Percentiles rank a stretch among this genome's conserved stretches.
phyloP scores from a whole-genome alignment of 805 yeast genomes.

The Scheffersomyces stipitis region DNA sequence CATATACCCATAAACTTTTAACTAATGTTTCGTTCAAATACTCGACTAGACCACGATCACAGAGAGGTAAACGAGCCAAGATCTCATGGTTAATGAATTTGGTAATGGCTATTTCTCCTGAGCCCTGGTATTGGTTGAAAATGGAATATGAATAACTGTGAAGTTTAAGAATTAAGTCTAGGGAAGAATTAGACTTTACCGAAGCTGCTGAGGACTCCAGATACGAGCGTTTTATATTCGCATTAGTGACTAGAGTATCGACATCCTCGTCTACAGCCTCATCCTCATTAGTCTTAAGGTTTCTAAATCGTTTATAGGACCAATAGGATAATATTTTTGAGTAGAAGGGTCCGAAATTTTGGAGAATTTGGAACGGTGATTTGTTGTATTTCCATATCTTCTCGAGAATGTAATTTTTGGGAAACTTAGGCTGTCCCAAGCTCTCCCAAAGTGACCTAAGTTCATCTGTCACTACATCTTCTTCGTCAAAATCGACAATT shows the following conservation, averaged over 20 bases:
- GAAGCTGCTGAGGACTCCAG: background rate
- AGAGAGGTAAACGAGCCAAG: slow-evolving; percentile 37
- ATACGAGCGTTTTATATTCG: background rate
- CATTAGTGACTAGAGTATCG: background rate
- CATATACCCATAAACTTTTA: slow-evolving; percentile 37
- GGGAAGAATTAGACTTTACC: background rate
- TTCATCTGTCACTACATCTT: slow-evolving; percentile 16
- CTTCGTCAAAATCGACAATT: slow-evolving; percentile 18
- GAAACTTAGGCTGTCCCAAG: slow-evolving; percentile 39
- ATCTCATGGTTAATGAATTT: slow-evolving; percentile 41
- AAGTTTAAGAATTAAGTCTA: slow-evolving; percentile 29
- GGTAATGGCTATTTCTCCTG: slow-evolving; percentile 45
- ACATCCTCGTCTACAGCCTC: slow-evolving; percentile 7
- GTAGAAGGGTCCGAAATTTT: slow-evolving; percentile 38
- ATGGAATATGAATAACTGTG: slow-evolving; percentile 42
- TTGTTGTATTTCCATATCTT: slow-evolving; percentile 38
- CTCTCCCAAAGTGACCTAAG: slow-evolving; percentile 25
- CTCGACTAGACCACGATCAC: slow-evolving; percentile 39
- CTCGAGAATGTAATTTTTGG: slow-evolving; percentile 27
- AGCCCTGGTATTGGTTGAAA: slow-evolving; percentile 43
- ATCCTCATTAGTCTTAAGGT: slow-evolving; percentile 22
- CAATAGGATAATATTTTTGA: slow-evolving; percentile 41
- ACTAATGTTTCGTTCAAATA: slow-evolving; percentile 22
- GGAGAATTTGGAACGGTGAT: slow-evolving; percentile 41
- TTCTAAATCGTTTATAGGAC: slow-evolving; percentile 39